phyloP scores from a whole-genome alignment of 2,329 filamentous ascomycete species.

The Pestalotiopsis sp. region DNA sequence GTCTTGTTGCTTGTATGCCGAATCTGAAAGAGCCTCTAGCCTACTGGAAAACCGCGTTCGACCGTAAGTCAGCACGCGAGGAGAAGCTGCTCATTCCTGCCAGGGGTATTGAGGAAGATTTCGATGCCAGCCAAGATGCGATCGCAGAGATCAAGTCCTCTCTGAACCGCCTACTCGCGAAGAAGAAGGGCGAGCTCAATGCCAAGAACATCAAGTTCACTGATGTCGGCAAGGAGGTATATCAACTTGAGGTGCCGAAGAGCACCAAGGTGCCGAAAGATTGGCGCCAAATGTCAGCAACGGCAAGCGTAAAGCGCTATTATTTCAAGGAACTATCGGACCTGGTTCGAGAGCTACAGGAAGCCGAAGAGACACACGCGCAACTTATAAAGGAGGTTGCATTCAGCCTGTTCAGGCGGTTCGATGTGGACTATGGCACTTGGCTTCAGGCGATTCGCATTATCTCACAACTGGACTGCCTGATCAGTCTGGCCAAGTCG shows the following conservation, averaged over 20 bases:
- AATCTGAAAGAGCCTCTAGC: constrained; percentile 73
- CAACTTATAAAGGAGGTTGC: constrained; percentile 90
- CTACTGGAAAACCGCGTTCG: constrained; percentile 92
- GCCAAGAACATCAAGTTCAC: constrained; percentile 74
- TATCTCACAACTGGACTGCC: constrained; percentile 88
- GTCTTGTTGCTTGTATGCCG: constrained; percentile 84
- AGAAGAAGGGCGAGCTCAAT: constrained; percentile 73
- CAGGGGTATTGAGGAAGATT: constrained; percentile 86
- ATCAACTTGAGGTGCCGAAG: constrained; percentile 92
- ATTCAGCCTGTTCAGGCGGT: constrained; percentile 80
- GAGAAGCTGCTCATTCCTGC: constrained; percentile 84
- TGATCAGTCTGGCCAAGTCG: constrained; percentile 89
- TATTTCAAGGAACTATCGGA: constrained; percentile 84
- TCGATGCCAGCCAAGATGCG: constrained; percentile 78
- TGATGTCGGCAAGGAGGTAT: constrained; percentile 95
- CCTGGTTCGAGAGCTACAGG: constrained; percentile 85
- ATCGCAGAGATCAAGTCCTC: constrained; percentile 77
- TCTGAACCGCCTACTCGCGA: constrained; percentile 71
- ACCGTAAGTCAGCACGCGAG: constrained; percentile 76
- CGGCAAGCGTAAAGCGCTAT: constrained; percentile 86
- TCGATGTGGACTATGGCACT: constrained; percentile 81
- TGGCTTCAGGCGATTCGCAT: constrained; percentile 93
- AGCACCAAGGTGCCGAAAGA: constrained; percentile 79
- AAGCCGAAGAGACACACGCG: constrained; percentile 90
- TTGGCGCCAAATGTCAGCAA: constrained; percentile 98